A percentile compares a stretch with the other conserved stretches of the same genome.
Conservation (phyloP, 306 rosid genomes). For the Sesbania bispinosa region DNA sequence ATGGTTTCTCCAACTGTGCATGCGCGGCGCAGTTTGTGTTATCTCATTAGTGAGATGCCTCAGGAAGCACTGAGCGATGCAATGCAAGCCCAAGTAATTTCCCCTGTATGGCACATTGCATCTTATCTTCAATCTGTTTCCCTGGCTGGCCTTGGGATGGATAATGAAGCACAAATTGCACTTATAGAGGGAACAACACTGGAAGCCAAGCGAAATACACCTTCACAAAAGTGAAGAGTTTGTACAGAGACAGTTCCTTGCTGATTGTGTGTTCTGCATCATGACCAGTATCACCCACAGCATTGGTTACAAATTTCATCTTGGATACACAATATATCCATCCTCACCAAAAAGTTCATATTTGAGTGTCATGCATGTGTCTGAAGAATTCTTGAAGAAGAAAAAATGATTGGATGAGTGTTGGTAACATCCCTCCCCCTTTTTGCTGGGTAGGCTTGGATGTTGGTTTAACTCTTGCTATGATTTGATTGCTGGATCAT, state of each 20-base stretch:
- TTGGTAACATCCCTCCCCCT: slow-evolving; percentile 22
- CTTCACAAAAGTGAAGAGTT: slow-evolving; percentile 40
- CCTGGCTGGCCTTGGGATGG: slow-evolving; percentile 60
- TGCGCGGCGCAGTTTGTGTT: slow-evolving; percentile 66
- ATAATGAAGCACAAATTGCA: slow-evolving; percentile 56
- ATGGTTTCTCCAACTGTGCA: slow-evolving; percentile 76
- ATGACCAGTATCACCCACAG: slow-evolving; percentile 5
- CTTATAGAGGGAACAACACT: slow-evolving; percentile 58
- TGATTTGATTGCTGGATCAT: slow-evolving; percentile 21
- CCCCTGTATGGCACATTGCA: slow-evolving; percentile 78
- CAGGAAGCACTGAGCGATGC: slow-evolving; percentile 69
- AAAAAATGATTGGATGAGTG: slow-evolving; percentile 15
- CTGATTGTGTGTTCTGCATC: slow-evolving; percentile 26
- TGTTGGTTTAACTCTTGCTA: slow-evolving; percentile 5
- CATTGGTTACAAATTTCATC: slow-evolving; percentile 13
- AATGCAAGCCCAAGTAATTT: slow-evolving; percentile 66
- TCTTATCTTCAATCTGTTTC: slow-evolving; percentile 75
- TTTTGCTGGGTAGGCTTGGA: slow-evolving; percentile 25
- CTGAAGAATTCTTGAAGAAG: background rate
- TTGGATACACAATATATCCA: background rate
- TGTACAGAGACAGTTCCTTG: slow-evolving; percentile 29
- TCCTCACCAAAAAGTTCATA: background rate
- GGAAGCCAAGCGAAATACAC: slow-evolving; percentile 53
- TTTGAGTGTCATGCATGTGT: background rate
- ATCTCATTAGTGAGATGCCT: slow-evolving; percentile 61